Base-by-base conservation (phyloP, 768 basidiomycete genomes). In the Panellus pusillus region DNA sequence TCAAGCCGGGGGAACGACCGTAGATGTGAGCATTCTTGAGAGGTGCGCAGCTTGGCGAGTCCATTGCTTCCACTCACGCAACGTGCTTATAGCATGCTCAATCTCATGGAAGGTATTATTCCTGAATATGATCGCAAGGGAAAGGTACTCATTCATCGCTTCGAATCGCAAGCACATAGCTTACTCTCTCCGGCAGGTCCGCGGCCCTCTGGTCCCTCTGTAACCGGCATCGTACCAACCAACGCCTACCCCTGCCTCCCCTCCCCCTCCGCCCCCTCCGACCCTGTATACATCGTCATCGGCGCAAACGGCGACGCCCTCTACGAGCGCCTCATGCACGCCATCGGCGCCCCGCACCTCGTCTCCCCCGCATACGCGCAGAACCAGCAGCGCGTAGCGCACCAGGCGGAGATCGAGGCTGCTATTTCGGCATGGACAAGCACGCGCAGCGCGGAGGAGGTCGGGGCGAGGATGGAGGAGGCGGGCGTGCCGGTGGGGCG, bases 21-120 rank as follows among this genome's bases (percentile, higher is more conserved):
- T 89, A n/a, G 87, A 89, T 63, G 86, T 88, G 18, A 87, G 86
- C 67, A 88, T 89, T 24, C 73, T 86, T 57, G 86, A 88, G 63
- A 87, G 86, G 86, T 79, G 44, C 40, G 62, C 39, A 12, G 9
- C n/a, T 40, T 18, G n/a, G 9, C 11, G 9, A n/a, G 39, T n/a
- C 19, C 39, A 5, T 40, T 1, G 0, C 39, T 14, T 11, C 19
- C 3, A 12, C 14, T 36, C 6, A 39, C 29, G 36, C 14, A 18
- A 46, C 1, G 6, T 40, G 13, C n/a, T 17, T 12, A 17, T 51
- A 88, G 86, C 61, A 87, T 88, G 86, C 68, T 88, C 4, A 89
- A 87, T 62, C 68, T 87, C 44, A 89, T 87, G 87, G 87, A 88
- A 61, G 86, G 87, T 2, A 81, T 89, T 54, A 82, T 87, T 44